These are phyloP conservation scores for Pichia sp. DNA, from an alignment of 1,139 yeast genomes.

Conservation along the genomic window DNA sequence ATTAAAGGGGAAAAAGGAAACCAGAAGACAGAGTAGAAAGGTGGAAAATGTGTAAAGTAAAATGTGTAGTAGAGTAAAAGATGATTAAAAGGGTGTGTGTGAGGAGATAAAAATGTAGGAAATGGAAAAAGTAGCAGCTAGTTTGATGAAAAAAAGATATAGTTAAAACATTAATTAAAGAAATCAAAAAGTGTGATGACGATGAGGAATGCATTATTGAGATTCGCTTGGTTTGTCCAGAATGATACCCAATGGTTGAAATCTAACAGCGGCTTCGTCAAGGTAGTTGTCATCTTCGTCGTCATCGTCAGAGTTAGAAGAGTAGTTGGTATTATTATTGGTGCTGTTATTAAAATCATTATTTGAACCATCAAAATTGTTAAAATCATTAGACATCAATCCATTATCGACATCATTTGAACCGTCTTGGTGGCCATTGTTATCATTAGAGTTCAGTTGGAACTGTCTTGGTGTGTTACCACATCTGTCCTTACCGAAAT, in stretches of 20 bases:
- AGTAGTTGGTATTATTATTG: background rate
- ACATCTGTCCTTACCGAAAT: constrained; percentile 82
- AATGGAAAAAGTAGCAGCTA: no score
- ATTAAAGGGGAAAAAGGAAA: background rate
- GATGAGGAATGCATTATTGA: no score
- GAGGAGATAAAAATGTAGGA: no score
- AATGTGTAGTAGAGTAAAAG: no score
- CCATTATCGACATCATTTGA: constrained; percentile 1
- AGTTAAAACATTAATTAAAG: no score
- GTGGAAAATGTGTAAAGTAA: no score
- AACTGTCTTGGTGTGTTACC: constrained; percentile 66
- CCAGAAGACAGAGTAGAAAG: background rate
- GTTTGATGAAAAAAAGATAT: no score
- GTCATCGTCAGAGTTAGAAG: constrained; percentile 10
- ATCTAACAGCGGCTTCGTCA: constrained; percentile 19
- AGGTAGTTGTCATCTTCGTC: constrained; percentile 18
- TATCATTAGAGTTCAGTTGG: constrained; percentile 18
- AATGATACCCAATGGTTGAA: constrained; percentile 23
- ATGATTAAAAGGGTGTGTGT: background rate
- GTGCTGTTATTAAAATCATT: background rate
- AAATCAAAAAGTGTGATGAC: no score
- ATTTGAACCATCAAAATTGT: background rate
- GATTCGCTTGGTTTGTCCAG: constrained; percentile 5
- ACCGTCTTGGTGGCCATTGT: background rate
- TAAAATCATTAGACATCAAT: background rate